Base-by-base conservation (phyloP, 352 stramenopile genomes). In the Phytopythium montanum region DNA sequence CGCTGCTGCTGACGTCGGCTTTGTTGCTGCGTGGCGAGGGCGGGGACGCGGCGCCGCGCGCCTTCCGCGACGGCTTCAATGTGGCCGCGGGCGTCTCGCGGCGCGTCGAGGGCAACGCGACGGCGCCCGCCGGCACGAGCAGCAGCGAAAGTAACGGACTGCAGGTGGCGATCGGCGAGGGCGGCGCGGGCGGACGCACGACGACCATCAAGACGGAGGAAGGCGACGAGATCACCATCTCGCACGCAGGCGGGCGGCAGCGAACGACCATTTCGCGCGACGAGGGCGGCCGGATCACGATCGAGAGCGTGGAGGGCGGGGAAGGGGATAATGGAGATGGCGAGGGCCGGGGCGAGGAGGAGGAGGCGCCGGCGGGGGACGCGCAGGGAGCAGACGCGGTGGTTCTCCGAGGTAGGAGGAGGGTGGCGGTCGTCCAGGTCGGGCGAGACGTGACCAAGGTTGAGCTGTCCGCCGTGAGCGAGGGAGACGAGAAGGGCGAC, bases 141-240 rank as follows among this genome's bases (percentile, higher is more conserved):
- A 42, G n/a, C 4, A 41, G 14, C 9, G 25, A 28, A 18, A 54
- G 14, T 39, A 34, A 31, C 19, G 41, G 41, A 26, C 7, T 53
- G n/a, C 19, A 12, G 34, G 38, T 59, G 31, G 55, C 59, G 41
- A 28, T 49, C 55, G 41, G 7, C 5, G 44, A 61, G 33, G 26
- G 23, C 25, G 69, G 61, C 3, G 60, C 61, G 14, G 67, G 75
- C 33, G 70, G 68, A 9, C 76, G 77, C 49, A 88, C 75, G 58
- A 91, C 77, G 36, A 88, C 72, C 19, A 89, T 91, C 65, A 89
- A 85, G 66, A 89, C 79, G 25, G 71, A 87, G 59, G 79, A 85
- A 45, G 81, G 81, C 44, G 79, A 91, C 60, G 81, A 89, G 68
- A 89, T 91, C 70, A 91, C 81, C 36, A 91, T 91, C 66, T 88